Conservation (phyloP, 257 asterid species). For the Scutellaria galericulata region DNA sequence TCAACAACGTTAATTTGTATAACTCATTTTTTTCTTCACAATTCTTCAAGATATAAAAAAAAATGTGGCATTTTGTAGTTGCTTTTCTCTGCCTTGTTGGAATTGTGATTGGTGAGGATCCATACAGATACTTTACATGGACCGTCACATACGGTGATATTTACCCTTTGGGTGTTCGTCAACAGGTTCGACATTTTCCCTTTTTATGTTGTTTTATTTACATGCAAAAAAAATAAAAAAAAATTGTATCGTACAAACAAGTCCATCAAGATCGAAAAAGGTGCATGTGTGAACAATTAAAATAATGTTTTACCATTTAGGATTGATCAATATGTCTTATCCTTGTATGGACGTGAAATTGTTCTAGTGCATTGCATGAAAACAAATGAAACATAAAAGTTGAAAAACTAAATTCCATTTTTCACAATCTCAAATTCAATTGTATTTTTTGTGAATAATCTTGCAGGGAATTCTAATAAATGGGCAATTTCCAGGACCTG, state of each 20-base stretch:
- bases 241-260: background rate
- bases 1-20: background rate
- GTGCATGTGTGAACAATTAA: no score
- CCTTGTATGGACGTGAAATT: no score
- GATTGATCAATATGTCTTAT: no score
- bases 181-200: conserved; percentile 50
- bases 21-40: background rate
- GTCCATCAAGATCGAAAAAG: no score
- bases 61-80: conserved; percentile 34
- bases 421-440: background rate
- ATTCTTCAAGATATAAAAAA: background rate
- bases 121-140: conserved; percentile 70
- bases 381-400: no score
- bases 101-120: conserved; percentile 52
- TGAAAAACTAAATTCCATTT: no score
- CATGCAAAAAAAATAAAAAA: background rate
- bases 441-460: background rate
- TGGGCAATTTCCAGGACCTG: conserved; percentile 87
- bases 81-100: conserved; percentile 28
- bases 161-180: conserved; percentile 68
- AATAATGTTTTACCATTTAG: no score
- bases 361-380: no score
- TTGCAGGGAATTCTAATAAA: conserved; percentile 77
- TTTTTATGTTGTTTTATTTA: background rate
- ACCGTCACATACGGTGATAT: conserved; percentile 61